phyloP scores from a whole-genome alignment of 176 grass and related monocot species.

The Chloris gayana region DNA sequence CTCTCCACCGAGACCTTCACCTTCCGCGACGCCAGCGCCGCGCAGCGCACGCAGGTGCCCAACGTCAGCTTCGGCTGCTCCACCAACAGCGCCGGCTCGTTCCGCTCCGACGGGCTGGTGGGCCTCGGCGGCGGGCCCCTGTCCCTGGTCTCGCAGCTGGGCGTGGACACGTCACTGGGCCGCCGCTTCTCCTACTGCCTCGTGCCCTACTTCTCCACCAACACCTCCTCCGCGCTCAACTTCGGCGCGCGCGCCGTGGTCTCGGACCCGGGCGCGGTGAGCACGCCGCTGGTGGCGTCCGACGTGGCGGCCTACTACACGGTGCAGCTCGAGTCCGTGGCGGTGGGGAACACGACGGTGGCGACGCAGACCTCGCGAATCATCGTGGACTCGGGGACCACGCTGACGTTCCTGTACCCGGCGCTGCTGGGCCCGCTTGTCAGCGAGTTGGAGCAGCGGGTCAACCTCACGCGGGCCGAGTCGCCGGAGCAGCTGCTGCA shows the following conservation, averaged over 20 bases:
- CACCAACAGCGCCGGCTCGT: slow-evolving; percentile 4
- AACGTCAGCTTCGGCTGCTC: slow-evolving; percentile 61
- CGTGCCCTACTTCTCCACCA: slow-evolving; percentile 4
- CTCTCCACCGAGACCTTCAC: slow-evolving; percentile 67
- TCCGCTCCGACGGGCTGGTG: slow-evolving; percentile 48
- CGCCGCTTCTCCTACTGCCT: slow-evolving; percentile 80
- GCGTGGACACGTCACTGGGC: slow-evolving; percentile 6
- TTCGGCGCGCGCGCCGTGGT: slow-evolving; percentile 59
- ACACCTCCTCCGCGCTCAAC: slow-evolving; percentile 47
- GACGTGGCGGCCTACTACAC: slow-evolving; percentile 31
- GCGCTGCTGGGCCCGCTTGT: slow-evolving; percentile 26
- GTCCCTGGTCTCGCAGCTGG: slow-evolving; percentile 62
- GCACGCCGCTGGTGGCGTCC: slow-evolving; percentile 32
- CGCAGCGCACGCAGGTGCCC: slow-evolving; percentile 3
- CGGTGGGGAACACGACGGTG: slow-evolving; percentile 30
- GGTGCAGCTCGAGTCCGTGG: slow-evolving; percentile 40
- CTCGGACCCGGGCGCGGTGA: slow-evolving; percentile 17
- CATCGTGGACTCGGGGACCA: slow-evolving; percentile 69
- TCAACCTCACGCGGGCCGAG: slow-evolving; percentile 30
- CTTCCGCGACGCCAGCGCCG: slow-evolving; percentile 29
- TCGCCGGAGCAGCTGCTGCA: slow-evolving; percentile 37
- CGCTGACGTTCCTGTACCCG: slow-evolving; percentile 48
- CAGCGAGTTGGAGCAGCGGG: slow-evolving; percentile 24
- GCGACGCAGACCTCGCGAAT: background rate
- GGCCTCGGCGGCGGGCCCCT: slow-evolving; percentile 49